phyloP scores from a whole-genome alignment of 1,284 basidiomycete species.

The Pisolithus thermaeus region DNA sequence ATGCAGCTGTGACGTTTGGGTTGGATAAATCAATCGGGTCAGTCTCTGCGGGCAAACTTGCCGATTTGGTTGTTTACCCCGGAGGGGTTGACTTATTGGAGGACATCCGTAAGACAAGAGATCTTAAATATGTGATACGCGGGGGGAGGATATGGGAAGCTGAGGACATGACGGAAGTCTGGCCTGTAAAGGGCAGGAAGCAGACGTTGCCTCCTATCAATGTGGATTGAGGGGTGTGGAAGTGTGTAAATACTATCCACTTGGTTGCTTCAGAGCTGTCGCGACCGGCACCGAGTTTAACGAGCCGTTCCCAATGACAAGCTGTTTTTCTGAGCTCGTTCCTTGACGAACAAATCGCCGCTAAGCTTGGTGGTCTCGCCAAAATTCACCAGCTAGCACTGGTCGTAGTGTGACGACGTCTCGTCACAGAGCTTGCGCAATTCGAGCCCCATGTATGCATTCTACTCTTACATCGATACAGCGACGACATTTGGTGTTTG shows the following conservation, averaged over 20 bases:
- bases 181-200: constrained; percentile 56
- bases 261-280: too few species aligned
- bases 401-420: too few species aligned
- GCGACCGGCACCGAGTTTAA: background rate
- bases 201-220: constrained; percentile 54
- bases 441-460: too few species aligned
- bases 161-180: constrained; percentile 58
- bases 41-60: constrained; percentile 57
- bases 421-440: too few species aligned
- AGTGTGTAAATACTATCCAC: too few species aligned
- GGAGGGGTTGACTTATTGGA: constrained; percentile 50
- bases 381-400: too few species aligned
- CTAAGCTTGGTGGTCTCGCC: too few species aligned
- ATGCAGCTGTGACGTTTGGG: constrained; percentile 59
- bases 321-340: too few species aligned
- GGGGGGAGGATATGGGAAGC: constrained; percentile 67
- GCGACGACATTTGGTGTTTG: too few species aligned
- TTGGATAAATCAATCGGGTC: constrained; percentile 56
- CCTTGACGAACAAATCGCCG: too few species aligned
- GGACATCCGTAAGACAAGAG: constrained; percentile 43
- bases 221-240: constrained; percentile 36
- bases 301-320: background rate
- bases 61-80: constrained; percentile 61
- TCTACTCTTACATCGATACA: too few species aligned
- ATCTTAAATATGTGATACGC: constrained; percentile 49